Percentiles rank a stretch among this genome's conserved stretches.
Evolutionary conservation across 1,139 yeast species (phyloP).

Genomic region (Hyphopichia pseudoburtonii): DNA sequence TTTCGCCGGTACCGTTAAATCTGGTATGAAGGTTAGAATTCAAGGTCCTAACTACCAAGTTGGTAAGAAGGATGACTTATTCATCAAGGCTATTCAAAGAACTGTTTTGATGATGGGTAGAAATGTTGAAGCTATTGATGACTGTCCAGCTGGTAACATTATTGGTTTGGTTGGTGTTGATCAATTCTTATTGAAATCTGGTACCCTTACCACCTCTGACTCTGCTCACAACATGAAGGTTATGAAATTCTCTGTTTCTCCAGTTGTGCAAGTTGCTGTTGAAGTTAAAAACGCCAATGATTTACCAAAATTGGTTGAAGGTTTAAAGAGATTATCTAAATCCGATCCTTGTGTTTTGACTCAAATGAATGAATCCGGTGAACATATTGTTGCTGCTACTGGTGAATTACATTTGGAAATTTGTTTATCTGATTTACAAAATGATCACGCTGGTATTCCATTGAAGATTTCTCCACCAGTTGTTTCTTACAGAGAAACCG

Average conservation of each 20-base stretch:
- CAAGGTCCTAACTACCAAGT: conserved; percentile 99
- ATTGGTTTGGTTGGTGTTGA: conserved; percentile 99
- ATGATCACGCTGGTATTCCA: conserved; percentile 99
- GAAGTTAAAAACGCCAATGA: conserved; percentile 99
- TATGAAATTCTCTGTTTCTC: conserved; percentile 99
- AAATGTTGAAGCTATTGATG: conserved; percentile 96
- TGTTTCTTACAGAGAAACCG: conserved; percentile 99
- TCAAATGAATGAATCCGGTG: conserved; percentile 91
- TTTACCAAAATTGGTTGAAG: conserved; percentile 99
- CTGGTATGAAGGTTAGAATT: conserved; percentile 99
- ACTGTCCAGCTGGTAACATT: conserved; percentile 99
- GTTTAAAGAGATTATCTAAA: conserved; percentile 99
- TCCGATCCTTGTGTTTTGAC: conserved; percentile 98
- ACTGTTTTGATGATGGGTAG: conserved; percentile 99
- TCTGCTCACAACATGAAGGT: conserved; percentile 99
- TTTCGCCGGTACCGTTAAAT: conserved; percentile 98
- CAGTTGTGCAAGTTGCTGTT: conserved; percentile 99
- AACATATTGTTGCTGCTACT: conserved; percentile 99
- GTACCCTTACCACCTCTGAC: conserved; percentile 97
- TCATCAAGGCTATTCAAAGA: conserved; percentile 97
- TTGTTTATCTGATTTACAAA: conserved; percentile 92
- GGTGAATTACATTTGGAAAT: conserved; percentile 99
- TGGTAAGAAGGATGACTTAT: conserved; percentile 97
- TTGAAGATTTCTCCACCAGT: conserved; percentile 97
- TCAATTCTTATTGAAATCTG: conserved; percentile 98